phyloP scores from a whole-genome alignment of 2,329 filamentous ascomycete species.

The Diaporthe vaccinii region DNA sequence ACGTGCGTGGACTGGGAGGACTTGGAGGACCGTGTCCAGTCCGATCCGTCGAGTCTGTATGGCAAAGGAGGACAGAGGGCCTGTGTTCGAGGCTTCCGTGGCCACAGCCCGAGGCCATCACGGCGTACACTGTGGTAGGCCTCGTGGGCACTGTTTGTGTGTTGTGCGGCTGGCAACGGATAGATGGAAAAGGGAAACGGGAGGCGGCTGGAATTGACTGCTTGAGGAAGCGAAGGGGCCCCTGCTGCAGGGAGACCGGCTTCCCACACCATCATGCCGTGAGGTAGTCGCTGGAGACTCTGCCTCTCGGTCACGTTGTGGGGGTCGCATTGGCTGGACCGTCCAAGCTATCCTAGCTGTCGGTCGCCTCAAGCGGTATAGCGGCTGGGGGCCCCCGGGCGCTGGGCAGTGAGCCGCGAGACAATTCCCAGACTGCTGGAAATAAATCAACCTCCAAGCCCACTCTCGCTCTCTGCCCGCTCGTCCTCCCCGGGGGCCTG shows the following conservation, averaged over 20 bases:
- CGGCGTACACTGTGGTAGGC: slow-evolving; percentile 14
- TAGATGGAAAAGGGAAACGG: background rate
- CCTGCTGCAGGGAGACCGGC: slow-evolving; percentile 12
- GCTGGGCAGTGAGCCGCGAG: slow-evolving; percentile 31
- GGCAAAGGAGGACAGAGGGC: background rate
- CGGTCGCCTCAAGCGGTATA: slow-evolving; percentile 39
- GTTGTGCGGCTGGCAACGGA: slow-evolving; percentile 2
- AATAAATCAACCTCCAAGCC: slow-evolving; percentile 27
- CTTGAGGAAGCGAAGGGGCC: slow-evolving; percentile 7
- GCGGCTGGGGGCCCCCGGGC: background rate
- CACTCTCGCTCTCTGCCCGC: background rate
- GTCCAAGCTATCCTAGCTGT: slow-evolving; percentile 17
- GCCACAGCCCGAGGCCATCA: background rate
- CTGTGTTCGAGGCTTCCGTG: background rate
- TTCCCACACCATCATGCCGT: slow-evolving; percentile 22
- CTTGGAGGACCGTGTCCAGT: background rate
- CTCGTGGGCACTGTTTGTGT: background rate
- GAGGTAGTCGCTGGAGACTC: background rate
- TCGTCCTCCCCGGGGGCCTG: background rate
- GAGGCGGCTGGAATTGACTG: background rate
- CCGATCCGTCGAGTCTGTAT: slow-evolving; percentile 17
- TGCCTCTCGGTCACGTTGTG: slow-evolving; percentile 35
- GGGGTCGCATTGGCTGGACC: slow-evolving; percentile 34
- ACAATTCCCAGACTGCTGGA: slow-evolving; percentile 34
- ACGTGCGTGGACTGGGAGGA: background rate